Base-by-base conservation (phyloP, 768 basidiomycete genomes). In the Agrocybe pediades region DNA sequence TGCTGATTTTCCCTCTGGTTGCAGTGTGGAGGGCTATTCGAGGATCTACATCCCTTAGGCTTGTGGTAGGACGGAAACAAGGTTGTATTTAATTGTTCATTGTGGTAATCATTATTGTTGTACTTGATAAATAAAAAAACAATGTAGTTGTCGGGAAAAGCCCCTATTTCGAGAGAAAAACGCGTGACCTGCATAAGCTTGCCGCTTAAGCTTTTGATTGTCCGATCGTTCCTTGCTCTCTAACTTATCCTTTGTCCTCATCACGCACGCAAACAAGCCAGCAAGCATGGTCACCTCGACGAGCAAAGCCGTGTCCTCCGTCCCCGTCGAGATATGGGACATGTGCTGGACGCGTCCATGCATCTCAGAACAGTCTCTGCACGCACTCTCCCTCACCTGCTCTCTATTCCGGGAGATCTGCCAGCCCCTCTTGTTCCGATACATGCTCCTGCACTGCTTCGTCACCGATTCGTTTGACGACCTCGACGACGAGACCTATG, bases 31-130 rank as follows among this genome's bases (percentile, higher is more conserved):
- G 46, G 85, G 84, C 6, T 86, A 81, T 63, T 86, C 85, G 25
- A 76, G 76, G 59, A 84, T 85, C 25, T 86, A 78, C 60, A 79
- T 85, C 58, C 85, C 85, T 23, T 85, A 54, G 54, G 39, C 1
- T 23, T 49, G n/a, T 36, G n/a, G n/a, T 45, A 33, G 42, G 30
- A 15, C 4, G 23, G n/a, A 39, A 40, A n/a, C 23, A 25, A 41
- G 19, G 16, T 48, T 15, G 21, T 48, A 48, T 36, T 2, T 39
- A 33, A 23, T 23, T 39, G 23, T 19, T 33, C 29, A 36, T 27
- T 25, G 47, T 39, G 33, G 45, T 46, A 46, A 46, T 27, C 29
- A 21, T 30, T 48, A 16, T 15, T 9, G 23, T 9, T 46, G 36
- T 26, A 33, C 24, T 16, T 9, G 29, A 26, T 13, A 29, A n/a